Evolutionary conservation across 179 eudicot species (phyloP), one percentile per base, ranked within the genome.

Genomic region (Gypsophila paniculata): DNA sequence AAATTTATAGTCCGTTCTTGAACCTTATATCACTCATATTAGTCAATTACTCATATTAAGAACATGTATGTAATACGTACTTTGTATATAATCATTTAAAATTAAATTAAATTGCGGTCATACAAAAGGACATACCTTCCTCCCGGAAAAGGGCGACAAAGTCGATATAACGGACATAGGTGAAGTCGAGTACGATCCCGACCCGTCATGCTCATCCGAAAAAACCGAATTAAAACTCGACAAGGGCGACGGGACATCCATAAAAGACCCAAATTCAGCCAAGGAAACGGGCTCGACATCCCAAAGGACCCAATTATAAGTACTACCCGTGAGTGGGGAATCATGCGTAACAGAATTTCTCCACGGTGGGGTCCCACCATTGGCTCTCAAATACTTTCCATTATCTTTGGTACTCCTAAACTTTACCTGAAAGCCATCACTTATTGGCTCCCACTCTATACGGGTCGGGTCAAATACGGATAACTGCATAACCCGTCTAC

Each of bases 301-400:
- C 86, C 86, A 83, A 15, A 77, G 72, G 6, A 52, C 61, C 82
- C 84, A 83, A 42, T 25, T 46, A n/a, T 70, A 46, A 2, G 78
- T 74, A 46, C 63, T 76, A 26, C 84, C 74, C 12, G 78, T 67
- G 10, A 73, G 48, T 4, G 86, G 80, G n/a, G 59, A 46, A 71
- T 83, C 86, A 69, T 77, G 79, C 0, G 86, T 83, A 3, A 83
- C 74, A 7, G 84, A 69, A 52, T 80, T 83, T 32, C 82, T 69
- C 86, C 86, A 83, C 54, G 86, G 86, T 8, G 84, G 82, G 6
- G 76, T 72, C 68, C 86, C 84, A 32, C 86, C 82, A 64, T 83
- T 83, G 2, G 71, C 86, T 44, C 86, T 61, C 26, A 82, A 49
- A 42, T 76, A 77, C 3, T 67, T 82, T 0, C 86, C 86, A 4